Conservation (phyloP, 2,329 filamentous ascomycete genomes). For the Sclerotinia glacialis region DNA sequence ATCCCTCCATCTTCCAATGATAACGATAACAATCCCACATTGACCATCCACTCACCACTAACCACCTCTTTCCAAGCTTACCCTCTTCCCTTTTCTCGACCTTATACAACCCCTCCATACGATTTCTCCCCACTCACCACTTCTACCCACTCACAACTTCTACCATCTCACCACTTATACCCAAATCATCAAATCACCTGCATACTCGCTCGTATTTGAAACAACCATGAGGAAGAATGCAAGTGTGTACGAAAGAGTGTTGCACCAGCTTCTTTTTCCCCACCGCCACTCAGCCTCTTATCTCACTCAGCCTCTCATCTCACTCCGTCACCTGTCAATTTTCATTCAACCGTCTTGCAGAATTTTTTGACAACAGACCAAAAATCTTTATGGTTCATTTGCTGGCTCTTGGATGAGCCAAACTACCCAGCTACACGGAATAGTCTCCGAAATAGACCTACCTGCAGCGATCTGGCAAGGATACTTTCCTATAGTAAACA, state of each 20-base stretch:
- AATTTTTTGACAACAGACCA: conserved; percentile 9
- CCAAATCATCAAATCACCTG: not conserved
- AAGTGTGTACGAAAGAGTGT: not conserved
- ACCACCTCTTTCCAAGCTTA: conserved; percentile 17
- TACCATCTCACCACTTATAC: not conserved
- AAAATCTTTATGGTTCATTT: not conserved
- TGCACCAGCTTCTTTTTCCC: no score
- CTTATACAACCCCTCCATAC: not conserved
- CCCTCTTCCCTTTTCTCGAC: not conserved
- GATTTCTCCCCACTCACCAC: no score
- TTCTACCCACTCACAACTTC: no score
- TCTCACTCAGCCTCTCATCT: conserved; percentile 11
- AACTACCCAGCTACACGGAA: conserved; percentile 5
- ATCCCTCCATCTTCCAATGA: not conserved
- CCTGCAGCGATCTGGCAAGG: not conserved
- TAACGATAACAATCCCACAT: not conserved
- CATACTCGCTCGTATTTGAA: not conserved
- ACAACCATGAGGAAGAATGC: not conserved
- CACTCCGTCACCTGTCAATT: conserved; percentile 1
- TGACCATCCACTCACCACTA: conserved; percentile 8
- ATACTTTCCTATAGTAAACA: conserved; percentile 1
- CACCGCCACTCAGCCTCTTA: conserved; percentile 9
- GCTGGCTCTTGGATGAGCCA: not conserved
- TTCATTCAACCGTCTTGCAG: not conserved
- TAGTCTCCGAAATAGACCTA: conserved; percentile 1